phyloP scores from a whole-genome alignment of 495 filamentous ascomycete genomes.

The Cercophora scortea region DNA sequence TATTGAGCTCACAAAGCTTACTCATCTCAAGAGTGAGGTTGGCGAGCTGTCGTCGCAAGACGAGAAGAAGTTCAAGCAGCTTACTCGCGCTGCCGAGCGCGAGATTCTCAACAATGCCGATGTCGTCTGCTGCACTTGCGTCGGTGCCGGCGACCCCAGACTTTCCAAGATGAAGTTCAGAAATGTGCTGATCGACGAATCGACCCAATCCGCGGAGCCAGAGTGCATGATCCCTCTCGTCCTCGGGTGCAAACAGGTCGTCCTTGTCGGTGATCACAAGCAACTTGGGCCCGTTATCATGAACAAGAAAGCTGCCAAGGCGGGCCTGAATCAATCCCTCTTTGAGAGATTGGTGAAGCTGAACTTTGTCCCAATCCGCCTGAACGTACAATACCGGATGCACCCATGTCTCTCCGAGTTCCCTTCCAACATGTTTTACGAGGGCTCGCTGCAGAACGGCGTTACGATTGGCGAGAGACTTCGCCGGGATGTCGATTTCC shows the following conservation, averaged over 20 bases:
- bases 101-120: conserved; percentile 95
- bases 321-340: conserved; percentile 91
- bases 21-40: conserved; percentile 82
- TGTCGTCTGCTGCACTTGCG: conserved; percentile 98
- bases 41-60: conserved; percentile 93
- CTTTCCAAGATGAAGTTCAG: conserved; percentile 95
- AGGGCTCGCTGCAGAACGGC: conserved; percentile 94
- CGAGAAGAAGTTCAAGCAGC: conserved; percentile 95
- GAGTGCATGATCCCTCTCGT: conserved; percentile 99
- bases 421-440: conserved; percentile 99
- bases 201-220: conserved; percentile 96
- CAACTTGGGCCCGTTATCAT: conserved; percentile 98
- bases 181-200: conserved; percentile 96
- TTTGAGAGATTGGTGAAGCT: conserved; percentile 96
- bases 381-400: conserved; percentile 99
- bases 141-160: conserved; percentile 93
- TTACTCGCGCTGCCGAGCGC: conserved; percentile 87
- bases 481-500: conserved; percentile 92
- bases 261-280: conserved; percentile 96
- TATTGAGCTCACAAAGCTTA: conserved; percentile 82
- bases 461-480: conserved; percentile 84
- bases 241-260: conserved; percentile 95
- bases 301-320: conserved; percentile 99
- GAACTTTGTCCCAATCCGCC: conserved; percentile 81
- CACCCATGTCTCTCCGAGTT: conserved; percentile 97